A percentile compares a stretch with the other conserved stretches of the same genome.
Conservation (phyloP, 768 basidiomycete genomes). For the Naganishia friedmannii region DNA sequence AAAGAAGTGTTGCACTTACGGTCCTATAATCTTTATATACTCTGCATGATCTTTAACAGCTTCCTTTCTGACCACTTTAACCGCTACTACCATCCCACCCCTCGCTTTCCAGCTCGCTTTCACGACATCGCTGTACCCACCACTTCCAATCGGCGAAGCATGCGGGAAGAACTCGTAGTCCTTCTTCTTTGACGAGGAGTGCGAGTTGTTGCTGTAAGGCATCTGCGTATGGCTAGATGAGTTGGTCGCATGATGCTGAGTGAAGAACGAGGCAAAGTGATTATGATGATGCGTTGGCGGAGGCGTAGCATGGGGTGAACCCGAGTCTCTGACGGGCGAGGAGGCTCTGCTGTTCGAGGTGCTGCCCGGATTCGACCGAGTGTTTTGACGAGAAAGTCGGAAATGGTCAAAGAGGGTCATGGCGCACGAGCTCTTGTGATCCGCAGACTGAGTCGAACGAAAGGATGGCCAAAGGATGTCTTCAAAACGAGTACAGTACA, state of each 20-base stretch:
- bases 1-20: conserved; percentile 22
- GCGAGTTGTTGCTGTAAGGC: neutral
- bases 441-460: neutral
- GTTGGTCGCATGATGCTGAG: neutral
- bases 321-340: neutral
- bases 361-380: conserved; percentile 9
- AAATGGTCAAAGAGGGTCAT: conserved; percentile 17
- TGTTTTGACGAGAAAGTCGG: conserved; percentile 9
- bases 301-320: neutral
- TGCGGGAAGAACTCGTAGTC: conserved; percentile 27
- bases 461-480: neutral
- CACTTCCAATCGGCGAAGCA: conserved; percentile 23
- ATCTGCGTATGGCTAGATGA: neutral
- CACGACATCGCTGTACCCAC: conserved; percentile 30
- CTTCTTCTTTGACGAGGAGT: conserved; percentile 21
- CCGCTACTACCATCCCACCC: neutral
- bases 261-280: conserved; percentile 13
- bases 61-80: conserved; percentile 33
- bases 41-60: conserved; percentile 36
- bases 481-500: neutral
- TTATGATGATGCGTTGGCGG: neutral
- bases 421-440: neutral
- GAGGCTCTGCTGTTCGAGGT: neutral
- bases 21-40: conserved; percentile 34
- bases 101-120: conserved; percentile 12